Conservation (phyloP, 2,329 filamentous ascomycete genomes). For the Fusarium sp. region DNA sequence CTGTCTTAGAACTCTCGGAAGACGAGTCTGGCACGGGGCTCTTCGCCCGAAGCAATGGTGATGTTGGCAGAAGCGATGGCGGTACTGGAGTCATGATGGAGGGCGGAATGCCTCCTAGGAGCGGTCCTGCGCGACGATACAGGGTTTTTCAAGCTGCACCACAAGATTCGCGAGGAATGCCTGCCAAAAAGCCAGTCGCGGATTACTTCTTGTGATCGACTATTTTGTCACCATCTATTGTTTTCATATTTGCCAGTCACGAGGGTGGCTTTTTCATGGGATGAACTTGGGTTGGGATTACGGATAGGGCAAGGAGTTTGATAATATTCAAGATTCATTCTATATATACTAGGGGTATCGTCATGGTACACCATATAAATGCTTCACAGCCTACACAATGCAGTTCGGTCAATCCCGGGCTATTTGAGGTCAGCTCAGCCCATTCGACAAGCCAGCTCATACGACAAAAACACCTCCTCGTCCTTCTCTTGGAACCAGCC, state of each 20-base stretch:
- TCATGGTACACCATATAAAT: conserved; percentile 26
- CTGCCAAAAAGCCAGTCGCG: conserved; percentile 96
- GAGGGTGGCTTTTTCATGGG: conserved; percentile 34
- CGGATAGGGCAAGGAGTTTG: conserved; percentile 43
- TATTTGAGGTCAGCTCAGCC: not conserved
- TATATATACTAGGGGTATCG: conserved; percentile 30
- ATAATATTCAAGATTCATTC: conserved; percentile 30
- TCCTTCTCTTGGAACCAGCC: conserved; percentile 13
- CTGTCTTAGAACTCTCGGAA: conserved; percentile 91
- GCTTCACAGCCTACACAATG: conserved; percentile 23
- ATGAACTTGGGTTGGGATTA: conserved; percentile 37
- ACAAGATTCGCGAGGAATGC: conserved; percentile 96
- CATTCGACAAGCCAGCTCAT: conserved; percentile 11
- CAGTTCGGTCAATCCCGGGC: not conserved
- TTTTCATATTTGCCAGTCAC: conserved; percentile 19
- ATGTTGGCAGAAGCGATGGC: conserved; percentile 69
- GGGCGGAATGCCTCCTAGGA: conserved; percentile 58
- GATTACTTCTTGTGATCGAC: conserved; percentile 87
- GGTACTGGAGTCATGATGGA: conserved; percentile 64
- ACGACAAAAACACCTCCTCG: conserved; percentile 12
- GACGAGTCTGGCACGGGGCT: conserved; percentile 81
- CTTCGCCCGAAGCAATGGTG: conserved; percentile 78
- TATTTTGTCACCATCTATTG: not conserved
- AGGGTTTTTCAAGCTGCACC: conserved; percentile 96
- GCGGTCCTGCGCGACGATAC: conserved; percentile 88